phyloP scores from a whole-genome alignment of 805 yeast genomes.

The Candida berthetii region DNA sequence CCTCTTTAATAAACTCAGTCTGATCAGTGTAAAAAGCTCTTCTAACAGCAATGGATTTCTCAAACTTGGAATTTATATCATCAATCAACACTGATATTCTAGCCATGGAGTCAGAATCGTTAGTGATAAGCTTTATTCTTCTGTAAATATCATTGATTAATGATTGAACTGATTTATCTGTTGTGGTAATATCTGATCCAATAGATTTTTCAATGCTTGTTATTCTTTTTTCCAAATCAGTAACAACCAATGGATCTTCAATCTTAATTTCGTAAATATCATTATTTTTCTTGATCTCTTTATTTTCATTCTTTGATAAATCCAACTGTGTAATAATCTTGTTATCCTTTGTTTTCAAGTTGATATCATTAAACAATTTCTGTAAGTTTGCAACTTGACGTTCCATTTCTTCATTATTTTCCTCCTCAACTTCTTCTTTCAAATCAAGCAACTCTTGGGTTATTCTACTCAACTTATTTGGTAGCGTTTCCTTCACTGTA shows the following conservation, averaged over 20 bases:
- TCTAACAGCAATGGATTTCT: constrained; percentile 17
- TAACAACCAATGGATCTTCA: constrained; percentile 8
- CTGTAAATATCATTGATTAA: constrained; percentile 22
- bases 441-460: constrained; percentile 31
- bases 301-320: constrained; percentile 4
- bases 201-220: constrained; percentile 3
- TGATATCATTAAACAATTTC: not conserved
- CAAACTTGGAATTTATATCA: constrained; percentile 20
- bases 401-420: constrained; percentile 3
- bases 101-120: constrained; percentile 16
- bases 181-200: not conserved
- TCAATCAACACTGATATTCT: constrained; percentile 15
- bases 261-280: constrained; percentile 4
- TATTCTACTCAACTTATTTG: constrained; percentile 32
- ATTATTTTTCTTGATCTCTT: not conserved
- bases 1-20: constrained; percentile 13
- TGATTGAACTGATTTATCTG: not conserved
- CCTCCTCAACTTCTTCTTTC: constrained; percentile 24
- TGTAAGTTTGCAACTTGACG: not conserved
- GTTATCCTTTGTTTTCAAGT: not conserved
- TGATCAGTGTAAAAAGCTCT: constrained; percentile 12
- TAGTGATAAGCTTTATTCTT: constrained; percentile 19
- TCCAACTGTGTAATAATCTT: constrained; percentile 2
- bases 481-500: constrained; percentile 28
- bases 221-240: constrained; percentile 1